phyloP scores from a whole-genome alignment of 768 basidiomycete genomes.

The Phaffia tasmanica region DNA sequence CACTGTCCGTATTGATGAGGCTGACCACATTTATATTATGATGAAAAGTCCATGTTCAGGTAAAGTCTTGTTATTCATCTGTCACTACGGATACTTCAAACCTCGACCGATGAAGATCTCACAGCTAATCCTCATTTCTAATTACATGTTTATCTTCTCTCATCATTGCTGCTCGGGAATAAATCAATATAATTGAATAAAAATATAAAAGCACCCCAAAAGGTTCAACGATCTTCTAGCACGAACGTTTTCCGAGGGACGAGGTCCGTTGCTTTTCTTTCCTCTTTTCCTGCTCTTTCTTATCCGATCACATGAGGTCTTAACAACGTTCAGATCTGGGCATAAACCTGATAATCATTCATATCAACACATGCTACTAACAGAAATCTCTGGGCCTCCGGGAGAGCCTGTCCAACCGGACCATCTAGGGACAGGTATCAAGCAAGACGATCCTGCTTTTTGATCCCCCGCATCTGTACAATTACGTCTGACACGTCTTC shows the following conservation, averaged over 20 bases:
- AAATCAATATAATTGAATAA: not conserved
- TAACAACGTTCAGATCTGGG: not conserved
- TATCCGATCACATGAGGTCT: no score
- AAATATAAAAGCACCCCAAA: constrained; percentile 9
- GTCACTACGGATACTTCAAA: not conserved
- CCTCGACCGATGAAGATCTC: not conserved
- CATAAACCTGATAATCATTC: not conserved
- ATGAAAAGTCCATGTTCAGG: not conserved
- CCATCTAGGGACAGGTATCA: no score
- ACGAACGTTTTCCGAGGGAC: constrained; percentile 49
- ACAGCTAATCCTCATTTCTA: not conserved
- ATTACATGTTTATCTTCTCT: not conserved
- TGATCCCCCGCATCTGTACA: no score
- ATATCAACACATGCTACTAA: no score
- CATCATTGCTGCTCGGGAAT: not conserved
- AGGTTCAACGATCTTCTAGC: constrained; percentile 43
- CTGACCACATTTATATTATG: not conserved
- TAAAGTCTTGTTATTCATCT: not conserved
- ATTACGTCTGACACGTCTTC: no score
- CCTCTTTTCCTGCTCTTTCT: not conserved
- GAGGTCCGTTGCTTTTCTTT: constrained; percentile 10
- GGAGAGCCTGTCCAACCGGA: not conserved
- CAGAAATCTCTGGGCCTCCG: constrained; percentile 9
- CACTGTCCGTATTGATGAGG: not conserved
- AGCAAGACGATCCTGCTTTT: no score